Evolutionary conservation across 805 yeast species (phyloP), one percentile per base, ranked within the genome.

Genomic region (Phaffomyces antillensis): DNA sequence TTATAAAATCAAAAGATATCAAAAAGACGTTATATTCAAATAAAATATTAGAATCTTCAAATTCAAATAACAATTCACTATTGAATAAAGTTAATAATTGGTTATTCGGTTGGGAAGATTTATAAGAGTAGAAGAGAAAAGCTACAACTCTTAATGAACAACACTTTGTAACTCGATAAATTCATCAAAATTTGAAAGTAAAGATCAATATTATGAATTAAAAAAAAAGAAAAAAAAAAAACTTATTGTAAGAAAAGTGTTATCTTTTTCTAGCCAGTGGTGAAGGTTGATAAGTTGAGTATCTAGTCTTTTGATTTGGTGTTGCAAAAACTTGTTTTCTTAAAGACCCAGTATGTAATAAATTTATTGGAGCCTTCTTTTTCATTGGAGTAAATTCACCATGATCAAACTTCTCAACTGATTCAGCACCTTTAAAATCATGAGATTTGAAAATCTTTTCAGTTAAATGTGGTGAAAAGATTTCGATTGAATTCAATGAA

Each of bases 21-120:
- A 44, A 51, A 20, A 47, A 49, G 10, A 41, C 42, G 12, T 28
- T 53, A 7, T 55, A 58, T 40, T 47, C 59, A 10, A 54, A 62
- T 51, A 62, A 63, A 28, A 11, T 41, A 5, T 16, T 37, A 7
- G 39, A 37, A n/a, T 25, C 25, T 30, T 31, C 40, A 12, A 37
- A 40, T 17, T 24, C 42, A 17, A 26, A 37, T 10, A 60, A 52
- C 32, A 47, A 43, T 24, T 58, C 65, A 10, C n/a, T 63, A 3
- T 12, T 63, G 9, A 56, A 55, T 18, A 54, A 49, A 17, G 67
- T 75, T 4, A 72, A 69, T 48, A 75, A 75, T 53, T 61, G 76
- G 62, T 56, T 76, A 33, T 76, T 77, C 55, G 81, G 81, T 2
- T 76, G 79, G 79, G 79, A 75, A 41, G 76, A 75, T 45, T 52